Evolutionary conservation across 352 stramenopile species (phyloP).

Genomic region (Globisporangium uncinulatum): DNA sequence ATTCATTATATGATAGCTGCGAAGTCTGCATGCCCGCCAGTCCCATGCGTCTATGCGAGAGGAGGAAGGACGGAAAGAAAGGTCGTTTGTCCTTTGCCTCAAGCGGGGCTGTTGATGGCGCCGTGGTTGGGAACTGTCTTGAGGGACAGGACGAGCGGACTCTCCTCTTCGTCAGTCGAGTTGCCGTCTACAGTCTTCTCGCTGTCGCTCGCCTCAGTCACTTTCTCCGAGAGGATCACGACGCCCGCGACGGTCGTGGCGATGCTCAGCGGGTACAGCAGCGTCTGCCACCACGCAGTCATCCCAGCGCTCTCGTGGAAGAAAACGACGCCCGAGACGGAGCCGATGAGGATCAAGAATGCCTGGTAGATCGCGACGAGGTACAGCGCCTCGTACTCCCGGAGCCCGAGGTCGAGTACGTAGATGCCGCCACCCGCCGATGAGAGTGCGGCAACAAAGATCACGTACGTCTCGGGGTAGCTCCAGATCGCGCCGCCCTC

Average conservation of each 20-base stretch:
- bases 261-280: conserved; percentile 75
- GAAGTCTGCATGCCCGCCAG: background rate
- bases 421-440: conserved; percentile 76
- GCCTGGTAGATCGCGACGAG: conserved; percentile 83
- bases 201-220: conserved; percentile 48
- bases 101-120: conserved; percentile 25
- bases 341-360: conserved; percentile 82
- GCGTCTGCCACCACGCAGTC: conserved; percentile 74
- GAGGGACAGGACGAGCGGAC: conserved; percentile 34
- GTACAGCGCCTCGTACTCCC: conserved; percentile 85
- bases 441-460: conserved; percentile 57
- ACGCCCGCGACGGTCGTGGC: conserved; percentile 73
- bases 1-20: conserved; percentile 4
- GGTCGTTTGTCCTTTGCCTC: background rate
- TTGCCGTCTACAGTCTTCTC: conserved; percentile 27
- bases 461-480: conserved; percentile 65
- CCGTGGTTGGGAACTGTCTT: conserved; percentile 29
- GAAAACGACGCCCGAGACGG: conserved; percentile 82
- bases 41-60: background rate
- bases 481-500: conserved; percentile 70
- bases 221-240: conserved; percentile 78
- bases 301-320: conserved; percentile 84
- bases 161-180: conserved; percentile 35
- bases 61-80: no score
- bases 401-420: conserved; percentile 64